Evolutionary conservation across 331 rosid genomes (phyloP).

Genomic region (Quercus tomentella): DNA sequence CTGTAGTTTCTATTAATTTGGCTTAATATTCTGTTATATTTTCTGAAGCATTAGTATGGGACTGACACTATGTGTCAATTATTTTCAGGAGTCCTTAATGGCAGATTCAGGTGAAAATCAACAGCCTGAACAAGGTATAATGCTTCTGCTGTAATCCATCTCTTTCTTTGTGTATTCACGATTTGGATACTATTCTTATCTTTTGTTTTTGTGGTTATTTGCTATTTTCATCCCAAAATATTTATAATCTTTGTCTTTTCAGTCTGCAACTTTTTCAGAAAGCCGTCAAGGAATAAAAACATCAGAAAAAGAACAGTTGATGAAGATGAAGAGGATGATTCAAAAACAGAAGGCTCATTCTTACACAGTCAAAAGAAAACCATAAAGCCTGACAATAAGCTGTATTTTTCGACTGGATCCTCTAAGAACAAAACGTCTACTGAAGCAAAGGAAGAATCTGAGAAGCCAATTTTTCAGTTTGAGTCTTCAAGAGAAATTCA

Average conservation of each 20-base stretch:
- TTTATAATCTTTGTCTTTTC: conserved; percentile 18
- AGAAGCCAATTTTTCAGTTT: conserved; percentile 49
- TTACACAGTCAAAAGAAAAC: conserved; percentile 53
- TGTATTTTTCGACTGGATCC: conserved; percentile 58
- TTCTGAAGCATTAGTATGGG: background rate
- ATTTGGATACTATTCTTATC: background rate
- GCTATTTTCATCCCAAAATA: background rate
- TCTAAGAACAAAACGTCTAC: conserved; percentile 38
- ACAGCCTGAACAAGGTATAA: conserved; percentile 54
- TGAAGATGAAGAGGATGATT: conserved; percentile 54
- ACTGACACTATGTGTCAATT: background rate
- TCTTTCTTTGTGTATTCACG: background rate
- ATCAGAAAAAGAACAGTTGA: conserved; percentile 50
- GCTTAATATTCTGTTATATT: background rate
- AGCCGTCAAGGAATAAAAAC: conserved; percentile 58
- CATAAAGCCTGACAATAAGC: conserved; percentile 51
- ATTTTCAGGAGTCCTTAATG: background rate
- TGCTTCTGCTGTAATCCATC: background rate
- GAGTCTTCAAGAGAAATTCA: conserved; percentile 87
- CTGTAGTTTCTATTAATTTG: background rate
- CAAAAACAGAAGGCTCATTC: conserved; percentile 38
- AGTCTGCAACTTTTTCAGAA: conserved; percentile 83
- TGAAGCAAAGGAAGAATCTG: conserved; percentile 36
- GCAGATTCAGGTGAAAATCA: conserved; percentile 48
- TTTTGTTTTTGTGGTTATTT: background rate